Conservation (phyloP, 495 filamentous ascomycete species). For the Neurospora sp. region DNA sequence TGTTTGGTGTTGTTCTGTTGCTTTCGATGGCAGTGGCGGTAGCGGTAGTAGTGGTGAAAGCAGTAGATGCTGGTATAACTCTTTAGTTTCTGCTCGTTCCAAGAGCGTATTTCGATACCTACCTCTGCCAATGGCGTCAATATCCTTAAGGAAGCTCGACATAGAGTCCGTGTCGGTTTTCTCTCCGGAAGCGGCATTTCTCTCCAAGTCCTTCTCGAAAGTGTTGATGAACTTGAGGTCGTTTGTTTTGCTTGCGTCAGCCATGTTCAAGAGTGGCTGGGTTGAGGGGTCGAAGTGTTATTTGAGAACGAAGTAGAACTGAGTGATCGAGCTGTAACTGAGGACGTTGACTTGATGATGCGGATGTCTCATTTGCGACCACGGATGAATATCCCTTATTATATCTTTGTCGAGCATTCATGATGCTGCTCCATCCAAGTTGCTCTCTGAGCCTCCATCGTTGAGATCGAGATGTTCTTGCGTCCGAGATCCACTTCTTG, state of each 20-base stretch:
- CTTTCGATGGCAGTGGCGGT: not conserved
- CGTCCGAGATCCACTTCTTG: not conserved
- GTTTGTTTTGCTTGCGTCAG: not conserved
- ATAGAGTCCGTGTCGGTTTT: not conserved
- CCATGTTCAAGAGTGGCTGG: not conserved
- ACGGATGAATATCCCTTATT: not conserved
- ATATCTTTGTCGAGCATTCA: not conserved
- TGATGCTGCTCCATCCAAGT: not conserved
- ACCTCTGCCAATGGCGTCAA: not conserved
- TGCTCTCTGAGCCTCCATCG: not conserved
- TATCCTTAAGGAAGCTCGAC: not conserved
- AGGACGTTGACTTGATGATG: not conserved
- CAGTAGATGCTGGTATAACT: not conserved
- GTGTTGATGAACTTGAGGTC: not conserved
- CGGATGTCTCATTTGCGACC: not conserved
- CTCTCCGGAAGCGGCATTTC: not conserved
- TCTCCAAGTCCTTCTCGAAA: not conserved
- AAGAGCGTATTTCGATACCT: not conserved
- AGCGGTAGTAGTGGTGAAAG: too few species aligned
- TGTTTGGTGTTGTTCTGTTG: not conserved
- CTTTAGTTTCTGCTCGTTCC: not conserved
- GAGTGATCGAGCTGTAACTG: not conserved
- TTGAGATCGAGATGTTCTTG: not conserved
- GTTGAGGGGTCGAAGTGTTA: not conserved
- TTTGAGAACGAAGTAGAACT: not conserved